Base-by-base conservation (phyloP, 305 asterid genomes). In the Ajuga reptans region DNA sequence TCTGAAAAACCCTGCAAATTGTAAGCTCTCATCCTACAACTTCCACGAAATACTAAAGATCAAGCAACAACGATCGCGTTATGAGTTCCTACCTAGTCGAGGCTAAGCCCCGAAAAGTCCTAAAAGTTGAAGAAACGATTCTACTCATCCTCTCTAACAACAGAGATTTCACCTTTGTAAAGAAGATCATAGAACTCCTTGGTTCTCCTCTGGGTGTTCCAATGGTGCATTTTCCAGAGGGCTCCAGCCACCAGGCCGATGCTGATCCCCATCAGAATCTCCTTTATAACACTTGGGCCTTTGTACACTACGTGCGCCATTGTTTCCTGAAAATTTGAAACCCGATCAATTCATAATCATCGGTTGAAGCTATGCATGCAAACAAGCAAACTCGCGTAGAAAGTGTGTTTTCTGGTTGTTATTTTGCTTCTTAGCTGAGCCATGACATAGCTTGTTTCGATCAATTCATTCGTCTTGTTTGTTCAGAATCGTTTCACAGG, bases 211-310 rank as follows among this genome's bases (percentile, higher is more conserved):
- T 77, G 87, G 54, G 61, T 74, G 65, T 58, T 84, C 94, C 94
- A 85, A 18, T 89, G 91, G 79, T 81, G 89, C 87, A 74, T 83
- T 68, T 89, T 84, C 86, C 86, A 89, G 4, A 84, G 58, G 6
- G 90, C 86, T 64, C 93, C 89, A 0, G 89, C 96, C 34, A 65
- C 74, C 4, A 86, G 52, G 11, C 92, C 90, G 6, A 84, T 81
- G 39, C 77, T 33, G 1, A 75, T 64, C 17, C 87, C 95, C 33
- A 83, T 66, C 4, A 86, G 0, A 15, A 88, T 76, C 80, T 84
- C 92, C 74, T 86, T 88, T 31, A 83, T 14, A 21, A 88, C 68
- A 71, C 85, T 83, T 4, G 90, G 95, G 36, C 89, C 88, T 77
- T 80, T 85, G 78, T 75, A 72, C 42, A 66, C 83, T 11, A 74